These are phyloP conservation scores for Globisporangium yorkense DNA, from an alignment of 352 stramenopile species.

Conservation along the genomic window DNA sequence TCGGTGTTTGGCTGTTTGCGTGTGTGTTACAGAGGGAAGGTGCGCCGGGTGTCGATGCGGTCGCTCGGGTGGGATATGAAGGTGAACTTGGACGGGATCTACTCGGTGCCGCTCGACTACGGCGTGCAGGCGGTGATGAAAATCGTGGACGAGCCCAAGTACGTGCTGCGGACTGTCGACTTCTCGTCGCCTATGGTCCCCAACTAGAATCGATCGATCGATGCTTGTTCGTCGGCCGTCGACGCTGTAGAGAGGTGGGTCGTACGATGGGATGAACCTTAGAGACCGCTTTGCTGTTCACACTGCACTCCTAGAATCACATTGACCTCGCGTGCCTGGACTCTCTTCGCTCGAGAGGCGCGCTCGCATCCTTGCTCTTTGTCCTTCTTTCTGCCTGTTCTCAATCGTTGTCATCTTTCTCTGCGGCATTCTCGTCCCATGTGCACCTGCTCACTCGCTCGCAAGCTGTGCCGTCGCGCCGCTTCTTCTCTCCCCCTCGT, in stretches of 20 bases:
- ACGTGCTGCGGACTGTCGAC: conserved; percentile 79
- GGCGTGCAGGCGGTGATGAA: conserved; percentile 89
- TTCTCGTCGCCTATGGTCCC: conserved; percentile 26
- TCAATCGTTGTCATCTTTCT: background rate
- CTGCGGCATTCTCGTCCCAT: background rate
- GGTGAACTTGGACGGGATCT: conserved; percentile 84
- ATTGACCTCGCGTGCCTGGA: conserved; percentile 2
- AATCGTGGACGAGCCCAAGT: conserved; percentile 83
- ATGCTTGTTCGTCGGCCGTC: too few relatives aligned
- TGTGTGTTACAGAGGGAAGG: conserved; percentile 45
- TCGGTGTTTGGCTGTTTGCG: background rate
- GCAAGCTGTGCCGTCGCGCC: background rate
- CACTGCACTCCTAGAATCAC: conserved; percentile 13
- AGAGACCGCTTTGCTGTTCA: conserved; percentile 1
- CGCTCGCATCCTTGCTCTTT: background rate
- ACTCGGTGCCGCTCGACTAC: conserved; percentile 84
- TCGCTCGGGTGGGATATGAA: conserved; percentile 89
- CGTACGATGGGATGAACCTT: background rate
- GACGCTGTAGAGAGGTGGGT: too few relatives aligned
- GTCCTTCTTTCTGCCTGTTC: background rate
- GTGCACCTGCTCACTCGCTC: background rate
- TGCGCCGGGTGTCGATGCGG: conserved; percentile 80
- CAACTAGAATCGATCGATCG: background rate
- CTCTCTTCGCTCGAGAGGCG: conserved; percentile 15
- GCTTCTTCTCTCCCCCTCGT: background rate